Conservation (phyloP, 2,329 filamentous ascomycete species). For the Geoglossum cookeanum region DNA sequence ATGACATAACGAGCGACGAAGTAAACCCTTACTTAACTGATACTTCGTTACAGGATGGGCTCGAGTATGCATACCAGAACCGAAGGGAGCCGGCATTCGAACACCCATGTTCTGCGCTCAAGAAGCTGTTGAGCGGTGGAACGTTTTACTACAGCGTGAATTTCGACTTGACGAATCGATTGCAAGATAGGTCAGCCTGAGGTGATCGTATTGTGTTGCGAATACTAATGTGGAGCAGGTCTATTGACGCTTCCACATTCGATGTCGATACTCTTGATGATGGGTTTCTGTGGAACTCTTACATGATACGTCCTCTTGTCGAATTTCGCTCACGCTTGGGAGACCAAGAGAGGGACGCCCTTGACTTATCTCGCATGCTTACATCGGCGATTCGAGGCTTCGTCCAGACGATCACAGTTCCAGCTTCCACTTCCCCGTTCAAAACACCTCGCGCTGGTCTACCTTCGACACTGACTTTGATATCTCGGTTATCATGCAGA, state of each 20-base stretch:
- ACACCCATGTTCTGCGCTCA: conserved; percentile 76
- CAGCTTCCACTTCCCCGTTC: conserved; percentile 54
- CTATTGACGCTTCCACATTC: conserved; percentile 57
- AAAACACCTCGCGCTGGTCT: conserved; percentile 46
- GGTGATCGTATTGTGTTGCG: neutral
- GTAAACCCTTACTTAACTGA: conserved; percentile 36
- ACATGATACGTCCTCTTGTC: conserved; percentile 88
- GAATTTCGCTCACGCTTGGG: conserved; percentile 72
- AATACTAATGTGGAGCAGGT: conserved; percentile 26
- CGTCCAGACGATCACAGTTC: conserved; percentile 70
- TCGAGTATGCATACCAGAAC: conserved; percentile 32
- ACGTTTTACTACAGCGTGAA: conserved; percentile 98
- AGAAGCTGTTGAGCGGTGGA: conserved; percentile 80
- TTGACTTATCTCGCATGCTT: conserved; percentile 76
- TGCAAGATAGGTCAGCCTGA: conserved; percentile 56
- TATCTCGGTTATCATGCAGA: conserved; percentile 77
- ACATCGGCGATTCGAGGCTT: conserved; percentile 92
- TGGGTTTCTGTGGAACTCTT: conserved; percentile 92
- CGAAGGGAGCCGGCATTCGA: conserved; percentile 54
- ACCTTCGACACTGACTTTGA: conserved; percentile 70
- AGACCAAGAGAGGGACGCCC: conserved; percentile 49
- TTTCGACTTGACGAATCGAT: conserved; percentile 83
- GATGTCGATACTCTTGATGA: conserved; percentile 87
- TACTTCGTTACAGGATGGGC: conserved; percentile 33
- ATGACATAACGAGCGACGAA: conserved; percentile 46